A percentile compares a stretch with the other conserved stretches of the same genome.
Evolutionary conservation across 2,329 filamentous ascomycete species (phyloP).

Genomic region (Helotiales sp.): DNA sequence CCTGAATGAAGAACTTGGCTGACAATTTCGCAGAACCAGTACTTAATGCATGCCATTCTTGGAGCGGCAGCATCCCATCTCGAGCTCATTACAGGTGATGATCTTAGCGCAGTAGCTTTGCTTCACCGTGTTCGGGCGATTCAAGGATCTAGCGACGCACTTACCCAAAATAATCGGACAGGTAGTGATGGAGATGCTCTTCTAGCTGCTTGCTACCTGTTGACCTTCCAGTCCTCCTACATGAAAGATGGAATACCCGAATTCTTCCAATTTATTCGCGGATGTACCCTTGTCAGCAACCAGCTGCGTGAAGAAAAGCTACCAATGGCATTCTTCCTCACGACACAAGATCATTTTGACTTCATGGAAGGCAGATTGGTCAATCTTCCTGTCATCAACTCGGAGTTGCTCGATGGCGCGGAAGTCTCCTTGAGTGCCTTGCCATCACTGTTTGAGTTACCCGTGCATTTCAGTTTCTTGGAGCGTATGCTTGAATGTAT

Average conservation of each 20-base stretch:
- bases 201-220: constrained; percentile 57
- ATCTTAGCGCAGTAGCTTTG: constrained; percentile 49
- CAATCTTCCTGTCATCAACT: constrained; percentile 45
- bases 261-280: constrained; percentile 60
- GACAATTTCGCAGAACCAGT: constrained; percentile 51
- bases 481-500: constrained; percentile 47
- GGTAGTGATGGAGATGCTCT: constrained; percentile 59
- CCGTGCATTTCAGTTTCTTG: constrained; percentile 48
- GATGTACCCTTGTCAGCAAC: constrained; percentile 53
- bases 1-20: neutral
- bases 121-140: constrained; percentile 66
- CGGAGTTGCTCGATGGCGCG: constrained; percentile 48
- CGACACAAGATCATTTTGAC: constrained; percentile 42
- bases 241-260: constrained; percentile 60
- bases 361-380: constrained; percentile 47
- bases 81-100: constrained; percentile 45
- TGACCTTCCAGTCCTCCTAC: constrained; percentile 58
- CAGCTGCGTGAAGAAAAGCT: constrained; percentile 53
- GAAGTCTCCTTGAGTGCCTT: constrained; percentile 44
- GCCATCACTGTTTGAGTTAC: constrained; percentile 41
- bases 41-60: constrained; percentile 70
- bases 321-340: constrained; percentile 50
- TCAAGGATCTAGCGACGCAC: constrained; percentile 56
- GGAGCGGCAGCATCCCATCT: constrained; percentile 68
- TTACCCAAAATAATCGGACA: constrained; percentile 43